These are phyloP conservation scores for Coffea canephora DNA, from an alignment of 257 asterid species.

Conservation along the genomic window DNA sequence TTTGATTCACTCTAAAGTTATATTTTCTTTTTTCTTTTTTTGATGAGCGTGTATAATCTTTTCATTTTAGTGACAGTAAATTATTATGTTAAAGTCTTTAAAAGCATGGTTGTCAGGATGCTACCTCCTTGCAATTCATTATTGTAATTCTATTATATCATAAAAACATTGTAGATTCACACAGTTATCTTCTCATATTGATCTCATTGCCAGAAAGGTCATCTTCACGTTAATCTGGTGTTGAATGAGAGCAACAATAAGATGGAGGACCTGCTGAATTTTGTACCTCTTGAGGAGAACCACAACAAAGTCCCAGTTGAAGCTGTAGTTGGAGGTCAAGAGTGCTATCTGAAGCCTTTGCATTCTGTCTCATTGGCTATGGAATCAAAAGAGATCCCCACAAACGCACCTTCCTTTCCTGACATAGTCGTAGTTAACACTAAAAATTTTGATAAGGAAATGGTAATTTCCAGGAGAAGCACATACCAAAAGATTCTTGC, in stretches of 20 bases:
- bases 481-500: constrained; percentile 86
- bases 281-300: constrained; percentile 49
- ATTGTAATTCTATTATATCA: not conserved
- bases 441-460: constrained; percentile 69
- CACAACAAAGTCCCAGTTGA: constrained; percentile 30
- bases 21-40: not conserved
- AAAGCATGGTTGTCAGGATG: not conserved
- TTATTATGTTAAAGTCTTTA: not conserved
- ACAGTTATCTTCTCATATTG: constrained; percentile 12
- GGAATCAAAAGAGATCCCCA: constrained; percentile 44
- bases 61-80: not conserved
- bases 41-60: not conserved
- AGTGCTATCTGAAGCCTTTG: constrained; percentile 41
- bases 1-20: constrained; percentile 3
- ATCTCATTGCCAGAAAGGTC: constrained; percentile 42
- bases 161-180: not conserved
- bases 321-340: constrained; percentile 41
- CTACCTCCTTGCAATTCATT: not conserved
- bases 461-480: constrained; percentile 89
- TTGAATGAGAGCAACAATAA: constrained; percentile 33
- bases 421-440: constrained; percentile 73
- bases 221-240: constrained; percentile 36
- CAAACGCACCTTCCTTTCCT: constrained; percentile 40
- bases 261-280: constrained; percentile 55
- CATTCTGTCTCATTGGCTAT: constrained; percentile 36